These are phyloP conservation scores for Paratinospora sagittata DNA, from an alignment of 164 flowering plant species.

Conservation along the genomic window DNA sequence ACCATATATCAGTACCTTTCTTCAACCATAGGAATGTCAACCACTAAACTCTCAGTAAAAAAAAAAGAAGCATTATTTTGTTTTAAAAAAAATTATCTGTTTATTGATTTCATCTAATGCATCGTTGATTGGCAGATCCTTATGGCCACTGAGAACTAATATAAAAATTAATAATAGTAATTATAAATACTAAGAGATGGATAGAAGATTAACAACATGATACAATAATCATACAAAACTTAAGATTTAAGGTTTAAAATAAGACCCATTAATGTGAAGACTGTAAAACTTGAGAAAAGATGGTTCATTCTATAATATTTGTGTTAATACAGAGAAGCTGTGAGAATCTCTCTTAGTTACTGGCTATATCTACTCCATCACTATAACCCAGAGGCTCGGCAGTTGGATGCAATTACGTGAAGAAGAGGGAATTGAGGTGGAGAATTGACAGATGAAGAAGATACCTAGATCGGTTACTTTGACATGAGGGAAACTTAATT, in stretches of 20 bases:
- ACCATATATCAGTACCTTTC: neutral
- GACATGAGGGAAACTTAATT: neutral
- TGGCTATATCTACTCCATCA: neutral
- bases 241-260: no score
- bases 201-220: no score
- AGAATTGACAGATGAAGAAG: neutral
- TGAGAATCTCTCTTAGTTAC: no score
- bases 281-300: no score
- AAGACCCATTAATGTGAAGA: no score
- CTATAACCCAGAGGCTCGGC: no score
- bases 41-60: slow-evolving; percentile 13
- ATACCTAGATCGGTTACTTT: neutral
- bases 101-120: neutral
- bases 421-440: neutral
- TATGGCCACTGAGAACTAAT: no score
- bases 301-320: no score
- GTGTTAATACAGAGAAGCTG: no score
- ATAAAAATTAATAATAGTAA: no score
- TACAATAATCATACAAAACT: no score
- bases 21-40: slow-evolving; percentile 8
- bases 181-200: neutral
- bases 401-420: neutral
- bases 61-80: neutral
- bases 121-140: no score
- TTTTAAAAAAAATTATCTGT: neutral